A percentile compares a stretch with the other conserved stretches of the same genome.
Conservation (phyloP, 1,284 basidiomycete species). For the Rugosomyces carneus region DNA sequence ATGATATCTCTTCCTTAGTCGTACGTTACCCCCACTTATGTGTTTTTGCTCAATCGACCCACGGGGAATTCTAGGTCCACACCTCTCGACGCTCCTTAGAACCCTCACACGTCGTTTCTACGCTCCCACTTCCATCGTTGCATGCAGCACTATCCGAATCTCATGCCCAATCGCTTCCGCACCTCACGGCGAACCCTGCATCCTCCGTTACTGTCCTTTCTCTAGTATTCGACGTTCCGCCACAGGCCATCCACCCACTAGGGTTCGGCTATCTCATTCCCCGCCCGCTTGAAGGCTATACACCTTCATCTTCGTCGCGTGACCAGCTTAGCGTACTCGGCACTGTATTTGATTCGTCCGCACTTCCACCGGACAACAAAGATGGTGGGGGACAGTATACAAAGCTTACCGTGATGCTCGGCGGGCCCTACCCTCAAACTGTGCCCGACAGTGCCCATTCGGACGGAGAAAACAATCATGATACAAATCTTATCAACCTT, state of each 20-base stretch:
- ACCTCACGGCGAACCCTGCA: conserved; percentile 49
- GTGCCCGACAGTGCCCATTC: background rate
- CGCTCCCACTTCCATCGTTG: conserved; percentile 70
- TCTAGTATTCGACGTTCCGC: conserved; percentile 60
- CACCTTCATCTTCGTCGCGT: background rate
- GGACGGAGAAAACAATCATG: background rate
- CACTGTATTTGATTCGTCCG: conserved; percentile 79
- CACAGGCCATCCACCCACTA: conserved; percentile 56
- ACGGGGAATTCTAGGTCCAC: conserved; percentile 7
- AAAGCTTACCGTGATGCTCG: conserved; percentile 90
- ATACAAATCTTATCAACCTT: conserved; percentile 12
- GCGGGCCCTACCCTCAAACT: conserved; percentile 57
- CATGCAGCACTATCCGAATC: conserved; percentile 40
- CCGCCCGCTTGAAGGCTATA: conserved; percentile 50
- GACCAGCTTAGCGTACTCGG: conserved; percentile 58
- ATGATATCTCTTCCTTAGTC: conserved; percentile 9
- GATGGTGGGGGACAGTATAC: conserved; percentile 30
- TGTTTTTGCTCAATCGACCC: background rate
- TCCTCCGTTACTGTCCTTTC: conserved; percentile 71
- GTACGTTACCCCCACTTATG: conserved; percentile 4
- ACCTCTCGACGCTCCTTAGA: conserved; percentile 25
- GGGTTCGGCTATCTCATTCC: conserved; percentile 96
- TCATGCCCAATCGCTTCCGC: conserved; percentile 20
- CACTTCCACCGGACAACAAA: conserved; percentile 53
- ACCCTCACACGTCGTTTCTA: conserved; percentile 56